These are phyloP conservation scores for Leccinum subgranulosum DNA, from an alignment of 768 basidiomycete species.

Conservation along the genomic window DNA sequence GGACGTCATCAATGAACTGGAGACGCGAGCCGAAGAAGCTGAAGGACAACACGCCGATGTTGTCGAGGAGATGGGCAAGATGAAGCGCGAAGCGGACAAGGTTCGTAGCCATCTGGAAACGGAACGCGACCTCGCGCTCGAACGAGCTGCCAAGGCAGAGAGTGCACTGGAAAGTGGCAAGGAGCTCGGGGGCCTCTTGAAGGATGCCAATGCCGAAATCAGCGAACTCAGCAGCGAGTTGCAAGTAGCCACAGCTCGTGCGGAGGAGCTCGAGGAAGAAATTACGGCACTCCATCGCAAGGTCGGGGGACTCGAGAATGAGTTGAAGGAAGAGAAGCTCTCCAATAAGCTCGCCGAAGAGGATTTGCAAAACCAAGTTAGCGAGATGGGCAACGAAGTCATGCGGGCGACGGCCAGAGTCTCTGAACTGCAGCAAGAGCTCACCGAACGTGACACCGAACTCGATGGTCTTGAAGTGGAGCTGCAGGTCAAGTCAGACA, in stretches of 20 bases:
- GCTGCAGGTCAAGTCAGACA: conserved; percentile 35
- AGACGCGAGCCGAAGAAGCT: conserved; percentile 50
- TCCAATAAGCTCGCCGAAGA: conserved; percentile 36
- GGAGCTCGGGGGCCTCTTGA: conserved; percentile 67
- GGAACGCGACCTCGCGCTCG: conserved; percentile 53
- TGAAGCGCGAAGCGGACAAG: conserved; percentile 45
- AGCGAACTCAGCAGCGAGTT: conserved; percentile 55
- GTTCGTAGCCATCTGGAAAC: conserved; percentile 43
- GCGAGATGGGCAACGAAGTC: conserved; percentile 29
- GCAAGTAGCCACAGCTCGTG: conserved; percentile 47
- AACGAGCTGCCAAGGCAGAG: conserved; percentile 65
- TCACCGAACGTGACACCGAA: conserved; percentile 36
- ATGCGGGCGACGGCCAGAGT: conserved; percentile 34
- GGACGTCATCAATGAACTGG: conserved; percentile 62
- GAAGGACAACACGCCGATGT: conserved; percentile 44
- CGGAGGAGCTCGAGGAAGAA: conserved; percentile 62
- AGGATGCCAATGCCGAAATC: conserved; percentile 61
- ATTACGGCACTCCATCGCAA: conserved; percentile 47
- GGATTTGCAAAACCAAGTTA: conserved; percentile 36
- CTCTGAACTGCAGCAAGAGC: conserved; percentile 44
- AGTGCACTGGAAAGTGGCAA: conserved; percentile 57
- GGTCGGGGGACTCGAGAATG: conserved; percentile 55
- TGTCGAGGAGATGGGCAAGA: conserved; percentile 36
- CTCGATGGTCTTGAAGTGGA: conserved; percentile 39
- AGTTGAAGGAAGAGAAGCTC: conserved; percentile 52